Base-by-base conservation (phyloP, 2,329 filamentous ascomycete species). In the Nannizziopsis arthrosporioides region DNA sequence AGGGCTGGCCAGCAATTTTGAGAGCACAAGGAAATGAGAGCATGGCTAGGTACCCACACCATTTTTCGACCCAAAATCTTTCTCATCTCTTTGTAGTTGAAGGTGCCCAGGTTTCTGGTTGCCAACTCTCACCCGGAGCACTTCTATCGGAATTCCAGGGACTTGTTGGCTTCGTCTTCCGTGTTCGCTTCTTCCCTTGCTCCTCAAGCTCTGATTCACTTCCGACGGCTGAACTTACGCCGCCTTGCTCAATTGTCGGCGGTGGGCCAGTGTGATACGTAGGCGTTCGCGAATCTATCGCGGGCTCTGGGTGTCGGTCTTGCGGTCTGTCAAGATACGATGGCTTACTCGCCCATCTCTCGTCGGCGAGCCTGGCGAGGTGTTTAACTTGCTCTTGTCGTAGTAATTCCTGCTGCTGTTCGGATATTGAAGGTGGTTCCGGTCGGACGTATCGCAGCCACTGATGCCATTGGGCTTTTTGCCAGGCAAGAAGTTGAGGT, bases 91-190 rank as follows among this genome's bases (percentile, higher is more conserved):
- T 69, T 27, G 61, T 60, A n/a, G 68, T 55, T 1, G 63, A 63
- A 3, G 78, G 78, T 4, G 62, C 67, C 82, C 82, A 85, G 2
- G 77, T 67, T 42, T 76, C 60, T 0, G 82, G 82, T 62, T 84
- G 78, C 80, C 80, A 85, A n/a, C 66, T 70, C 60, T 84, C 80
- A 47, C 80, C 72, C 0, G 79, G 77, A 0, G 71, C 73, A n/a
- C 68, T 68, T n/a, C 63, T 69, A 8, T 73, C 69, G 53, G 69
- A 72, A 27, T 74, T 74, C 80, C 80, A 84, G 2, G 80, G 80
- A 58, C 81, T 54, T 19, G 45, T 42, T 9, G 47, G 34, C 52
- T 49, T 44, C 48, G 42, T 27, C 54, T 44, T 37, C 47, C 30
- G 50, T 37, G 44, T 47, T 15, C 51, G 38, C 50, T 50, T 44